Evolutionary conservation across 306 rosid species (phyloP), one percentile per base, ranked within the genome.

Genomic region (Dryas octopetala): DNA sequence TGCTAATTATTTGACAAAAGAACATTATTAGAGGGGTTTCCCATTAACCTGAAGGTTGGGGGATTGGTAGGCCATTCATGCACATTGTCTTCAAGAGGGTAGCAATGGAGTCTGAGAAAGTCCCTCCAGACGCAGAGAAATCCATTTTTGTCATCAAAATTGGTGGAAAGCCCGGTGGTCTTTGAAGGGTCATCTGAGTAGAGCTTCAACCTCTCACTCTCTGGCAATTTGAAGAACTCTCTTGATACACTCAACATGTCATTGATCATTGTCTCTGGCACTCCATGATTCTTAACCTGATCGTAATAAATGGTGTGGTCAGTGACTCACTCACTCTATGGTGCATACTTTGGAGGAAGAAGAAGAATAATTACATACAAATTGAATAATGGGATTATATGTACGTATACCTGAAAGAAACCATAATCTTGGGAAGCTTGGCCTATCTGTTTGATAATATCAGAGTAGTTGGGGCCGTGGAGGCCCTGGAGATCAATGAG

Each of bases 61-160:
- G 88, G 90, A 52, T 84, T 84, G 5, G 78, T 61, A 3, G 90
- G 90, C 90, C 90, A 87, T 47, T 82, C 88, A 38, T 81, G 57
- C 52, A 82, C 79, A 28, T 70, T 76, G 26, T 79, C 71, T 46
- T 87, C 53, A 7, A 87, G 75, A 60, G 88, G 88, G 81, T 81
- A 74, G 74, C 90, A 87, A 16, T 82, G 74, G 66, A 87, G 71
- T 63, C 90, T 76, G 11, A 87, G 74, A 57, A 84, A 87, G 82
- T 87, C 90, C 50, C 90, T 81, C 88, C 88, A 87, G 75, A 77
- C 84, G 1, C 86, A 70, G 0, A 85, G 66, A 16, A 79, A 79
- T 57, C 84, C 88, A 4, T 85, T 87, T 63, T 72, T 79, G 11
- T 84, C 81, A 40, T 87, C 84, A 70, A 87, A 87, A 58, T 86